Conservation (phyloP, 2,329 filamentous ascomycete genomes). For the Cladosporium sp. region DNA sequence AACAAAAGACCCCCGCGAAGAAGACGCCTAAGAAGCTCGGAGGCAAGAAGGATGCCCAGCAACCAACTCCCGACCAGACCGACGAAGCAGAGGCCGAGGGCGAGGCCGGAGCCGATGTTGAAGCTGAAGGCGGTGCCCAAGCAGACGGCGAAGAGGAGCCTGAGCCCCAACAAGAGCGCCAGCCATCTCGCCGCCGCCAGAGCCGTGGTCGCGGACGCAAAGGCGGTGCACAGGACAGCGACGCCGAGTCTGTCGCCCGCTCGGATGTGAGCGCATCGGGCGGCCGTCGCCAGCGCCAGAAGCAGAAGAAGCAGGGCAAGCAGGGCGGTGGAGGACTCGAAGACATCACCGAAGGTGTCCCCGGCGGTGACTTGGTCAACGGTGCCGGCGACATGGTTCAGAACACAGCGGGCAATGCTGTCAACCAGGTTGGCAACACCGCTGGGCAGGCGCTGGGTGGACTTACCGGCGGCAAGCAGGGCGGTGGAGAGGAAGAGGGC, state of each 20-base stretch:
- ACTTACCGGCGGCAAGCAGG: slow-evolving; percentile 46
- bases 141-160: slow-evolving; percentile 39
- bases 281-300: slow-evolving; percentile 58
- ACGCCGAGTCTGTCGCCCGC: slow-evolving; percentile 56
- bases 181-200: slow-evolving; percentile 46
- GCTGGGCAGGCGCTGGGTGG: slow-evolving; percentile 50
- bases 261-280: slow-evolving; percentile 55
- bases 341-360: slow-evolving; percentile 56
- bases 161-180: slow-evolving; percentile 46
- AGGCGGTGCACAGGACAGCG: slow-evolving; percentile 44
- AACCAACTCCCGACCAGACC: slow-evolving; percentile 47
- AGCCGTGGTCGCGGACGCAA: slow-evolving; percentile 52
- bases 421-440: slow-evolving; percentile 46
- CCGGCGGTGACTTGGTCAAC: slow-evolving; percentile 53
- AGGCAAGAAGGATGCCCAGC: slow-evolving; percentile 45
- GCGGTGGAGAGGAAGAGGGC: slow-evolving; percentile 36
- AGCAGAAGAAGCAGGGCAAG: slow-evolving; percentile 48
- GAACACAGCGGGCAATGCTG: slow-evolving; percentile 52
- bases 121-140: slow-evolving; percentile 44
- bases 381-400: slow-evolving; percentile 58
- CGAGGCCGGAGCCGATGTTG: slow-evolving; percentile 41
- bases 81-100: slow-evolving; percentile 41
- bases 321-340: slow-evolving; percentile 48
- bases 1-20: slow-evolving; percentile 33
- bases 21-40: slow-evolving; percentile 53